A percentile compares a stretch with the other conserved stretches of the same genome.
phyloP scores from a whole-genome alignment of 2,329 filamentous ascomycete genomes.

The Aureobasidium musti region DNA sequence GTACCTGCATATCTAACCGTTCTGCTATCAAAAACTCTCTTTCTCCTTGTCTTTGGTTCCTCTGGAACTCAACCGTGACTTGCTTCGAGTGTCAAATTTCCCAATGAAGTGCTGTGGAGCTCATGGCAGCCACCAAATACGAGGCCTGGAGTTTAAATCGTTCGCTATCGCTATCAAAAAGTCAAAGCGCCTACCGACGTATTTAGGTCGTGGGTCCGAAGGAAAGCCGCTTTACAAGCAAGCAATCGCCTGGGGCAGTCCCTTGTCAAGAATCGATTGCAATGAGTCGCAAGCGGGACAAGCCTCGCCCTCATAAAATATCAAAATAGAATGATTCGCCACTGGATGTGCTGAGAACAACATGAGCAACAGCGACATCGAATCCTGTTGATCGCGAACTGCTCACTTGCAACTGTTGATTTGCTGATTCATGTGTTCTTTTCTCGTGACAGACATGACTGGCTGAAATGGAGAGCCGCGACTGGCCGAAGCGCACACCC shows the following conservation, averaged over 20 bases:
- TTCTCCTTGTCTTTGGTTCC: slow-evolving; percentile 1
- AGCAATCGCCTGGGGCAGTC: neutral
- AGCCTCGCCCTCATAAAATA: neutral
- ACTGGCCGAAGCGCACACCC: neutral
- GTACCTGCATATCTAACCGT: slow-evolving; percentile 16
- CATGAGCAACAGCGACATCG: neutral
- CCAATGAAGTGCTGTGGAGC: slow-evolving; percentile 9
- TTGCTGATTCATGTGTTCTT: slow-evolving; percentile 17
- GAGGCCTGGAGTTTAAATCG: slow-evolving; percentile 21
- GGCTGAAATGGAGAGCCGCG: slow-evolving; percentile 5
- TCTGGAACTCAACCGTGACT: neutral
- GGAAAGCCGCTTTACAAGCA: slow-evolving; percentile 21
- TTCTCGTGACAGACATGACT: slow-evolving; percentile 12
- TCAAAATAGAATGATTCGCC: neutral
- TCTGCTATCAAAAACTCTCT: slow-evolving; percentile 17
- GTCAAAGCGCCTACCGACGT: slow-evolving; percentile 16
- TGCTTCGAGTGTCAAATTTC: slow-evolving; percentile 3
- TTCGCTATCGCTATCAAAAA: neutral
- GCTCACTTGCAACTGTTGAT: neutral
- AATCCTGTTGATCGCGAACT: neutral
- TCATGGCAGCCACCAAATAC: slow-evolving; percentile 25
- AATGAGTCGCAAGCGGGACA: neutral
- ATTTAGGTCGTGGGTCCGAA: slow-evolving; percentile 11
- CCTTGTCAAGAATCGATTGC: neutral
- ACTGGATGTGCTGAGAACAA: neutral